phyloP scores from a whole-genome alignment of 1,139 yeast genomes.

The Kurtzmaniella natalensis region DNA sequence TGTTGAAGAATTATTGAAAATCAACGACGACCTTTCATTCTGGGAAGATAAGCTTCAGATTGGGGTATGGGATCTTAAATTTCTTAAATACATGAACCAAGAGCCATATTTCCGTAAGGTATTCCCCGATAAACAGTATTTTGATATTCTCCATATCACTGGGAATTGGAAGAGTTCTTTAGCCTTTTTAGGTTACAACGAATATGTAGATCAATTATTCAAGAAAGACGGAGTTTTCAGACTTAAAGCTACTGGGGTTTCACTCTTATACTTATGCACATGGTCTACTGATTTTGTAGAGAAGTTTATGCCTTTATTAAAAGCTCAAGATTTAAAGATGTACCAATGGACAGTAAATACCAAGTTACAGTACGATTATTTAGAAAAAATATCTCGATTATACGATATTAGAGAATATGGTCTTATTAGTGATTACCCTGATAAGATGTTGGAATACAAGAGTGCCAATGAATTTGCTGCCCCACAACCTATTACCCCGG shows the following conservation, averaged over 20 bases:
- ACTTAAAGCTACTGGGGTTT: constrained; percentile 34
- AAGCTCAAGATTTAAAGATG: constrained; percentile 44
- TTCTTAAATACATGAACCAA: constrained; percentile 51
- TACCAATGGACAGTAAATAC: constrained; percentile 84
- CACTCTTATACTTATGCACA: constrained; percentile 35
- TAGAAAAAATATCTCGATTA: constrained; percentile 22
- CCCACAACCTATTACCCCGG: constrained; percentile 4
- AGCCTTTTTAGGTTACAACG: constrained; percentile 33
- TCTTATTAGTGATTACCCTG: constrained; percentile 60
- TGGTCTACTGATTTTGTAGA: constrained; percentile 36
- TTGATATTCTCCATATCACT: constrained; percentile 37
- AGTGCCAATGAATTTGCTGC: constrained; percentile 7
- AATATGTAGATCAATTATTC: constrained; percentile 25
- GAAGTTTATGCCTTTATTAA: constrained; percentile 34
- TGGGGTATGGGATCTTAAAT: constrained; percentile 78
- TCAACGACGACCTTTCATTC: constrained; percentile 47
- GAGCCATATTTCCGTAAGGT: constrained; percentile 30
- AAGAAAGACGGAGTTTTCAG: constrained; percentile 15
- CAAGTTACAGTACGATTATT: constrained; percentile 43
- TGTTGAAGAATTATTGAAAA: constrained; percentile 43
- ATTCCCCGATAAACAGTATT: constrained; percentile 17
- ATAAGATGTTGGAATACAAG: constrained; percentile 23
- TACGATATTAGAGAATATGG: constrained; percentile 41
- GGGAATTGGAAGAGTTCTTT: constrained; percentile 32
- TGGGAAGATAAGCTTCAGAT: constrained; percentile 71